Evolutionary conservation across 2,329 filamentous ascomycete genomes (phyloP).

Genomic region (Pezicula neosporulosa): DNA sequence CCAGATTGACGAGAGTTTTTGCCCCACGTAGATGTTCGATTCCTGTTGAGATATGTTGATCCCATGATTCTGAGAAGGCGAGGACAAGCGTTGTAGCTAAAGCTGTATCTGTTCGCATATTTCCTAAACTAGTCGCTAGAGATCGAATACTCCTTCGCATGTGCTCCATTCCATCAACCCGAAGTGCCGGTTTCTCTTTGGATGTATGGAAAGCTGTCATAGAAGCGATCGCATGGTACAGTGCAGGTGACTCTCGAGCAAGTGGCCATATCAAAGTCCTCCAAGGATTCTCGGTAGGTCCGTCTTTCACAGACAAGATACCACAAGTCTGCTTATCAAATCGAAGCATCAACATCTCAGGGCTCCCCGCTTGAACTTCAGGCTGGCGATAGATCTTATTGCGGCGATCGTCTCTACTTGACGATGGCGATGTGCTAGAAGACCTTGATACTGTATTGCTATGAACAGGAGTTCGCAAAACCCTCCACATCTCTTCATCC

Average conservation of each 20-base stretch:
- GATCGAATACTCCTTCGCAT: conserved; percentile 61
- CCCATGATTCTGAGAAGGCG: conserved; percentile 70
- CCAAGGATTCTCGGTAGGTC: conserved; percentile 68
- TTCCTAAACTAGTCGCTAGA: conserved; percentile 55
- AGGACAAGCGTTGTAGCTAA: conserved; percentile 68
- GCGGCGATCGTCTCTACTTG: conserved; percentile 15
- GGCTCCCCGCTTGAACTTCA: conserved; percentile 45
- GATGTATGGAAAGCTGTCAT: conserved; percentile 68
- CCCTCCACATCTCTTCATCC: conserved; percentile 23
- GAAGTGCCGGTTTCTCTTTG: conserved; percentile 51
- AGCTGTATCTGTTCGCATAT: conserved; percentile 61
- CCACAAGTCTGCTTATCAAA: conserved; percentile 67
- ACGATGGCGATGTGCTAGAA: conserved; percentile 14
- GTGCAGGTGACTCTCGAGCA: conserved; percentile 57
- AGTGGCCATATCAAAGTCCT: conserved; percentile 68
- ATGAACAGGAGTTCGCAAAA: conserved; percentile 15
- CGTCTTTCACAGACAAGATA: conserved; percentile 69
- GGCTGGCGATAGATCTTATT: conserved; percentile 40
- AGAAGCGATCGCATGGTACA: conserved; percentile 66
- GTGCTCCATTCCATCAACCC: conserved; percentile 63
- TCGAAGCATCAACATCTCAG: conserved; percentile 58
- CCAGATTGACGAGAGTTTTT: conserved; percentile 58
- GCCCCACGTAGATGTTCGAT: conserved; percentile 68
- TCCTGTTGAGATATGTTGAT: conserved; percentile 64
- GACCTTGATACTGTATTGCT: conserved; percentile 13